Base-by-base conservation (phyloP, 2,329 filamentous ascomycete species). In the Whalleya microplaca region DNA sequence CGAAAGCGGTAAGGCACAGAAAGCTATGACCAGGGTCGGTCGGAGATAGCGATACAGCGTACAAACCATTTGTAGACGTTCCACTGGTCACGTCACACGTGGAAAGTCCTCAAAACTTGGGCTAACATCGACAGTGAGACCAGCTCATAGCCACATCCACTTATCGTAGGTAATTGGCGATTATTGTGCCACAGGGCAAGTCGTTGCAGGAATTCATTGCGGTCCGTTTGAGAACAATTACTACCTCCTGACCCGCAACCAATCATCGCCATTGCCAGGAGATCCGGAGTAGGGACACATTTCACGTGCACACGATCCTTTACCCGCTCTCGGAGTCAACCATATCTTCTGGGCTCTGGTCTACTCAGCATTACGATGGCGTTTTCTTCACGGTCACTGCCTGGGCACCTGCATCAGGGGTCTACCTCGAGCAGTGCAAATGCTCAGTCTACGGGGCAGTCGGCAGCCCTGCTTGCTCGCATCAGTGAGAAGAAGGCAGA, bases 401-500 rank as follows among this genome's bases (percentile, higher is more conserved):
- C 87, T 2, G 85, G 86, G 21, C 88, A 92, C 68, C 76, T 90
- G 67, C 88, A 89, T 55, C 84, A 86, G 65, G 78, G 83, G 37
- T 85, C 84, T 65, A 73, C 76, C 45, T 76, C 79, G 2, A 74
- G 77, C 21, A 77, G 72, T 59, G 58, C 69, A 9, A 69, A 67
- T 55, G 74, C 78, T 3, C 73, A 76, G 23, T 77, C 79, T 49
- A 71, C 74, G 3, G 82, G 85, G 46, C 88, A 91, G 72, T 90
- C 90, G 1, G 84, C 89, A 1, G 84, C 85, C 21, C 79, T 95
- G 16, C 76, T 90, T 50, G 85, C 89, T 44, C 88, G 91, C 62
- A 92, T 96, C 70, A 86, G 90, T 62, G 91, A 95, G 76, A 96
- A 96, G 79, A 92, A 90, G 73, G 85, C 87, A 51, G 91, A 96